Conservation (phyloP, 169 alveolate genomes). For the Plasmodium cynomolgi region DNA sequence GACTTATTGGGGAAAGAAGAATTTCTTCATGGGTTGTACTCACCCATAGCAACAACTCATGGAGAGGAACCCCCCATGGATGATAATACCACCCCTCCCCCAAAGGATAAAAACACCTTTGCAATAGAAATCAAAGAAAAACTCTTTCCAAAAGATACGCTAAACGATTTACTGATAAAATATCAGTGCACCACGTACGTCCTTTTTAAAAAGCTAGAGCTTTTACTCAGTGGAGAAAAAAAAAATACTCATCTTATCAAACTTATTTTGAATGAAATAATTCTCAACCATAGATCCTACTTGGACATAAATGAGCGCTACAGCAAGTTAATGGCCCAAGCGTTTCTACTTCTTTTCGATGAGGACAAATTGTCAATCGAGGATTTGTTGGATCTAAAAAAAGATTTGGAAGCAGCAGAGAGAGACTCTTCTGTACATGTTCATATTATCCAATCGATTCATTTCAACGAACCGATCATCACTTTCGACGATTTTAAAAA, state of each 20-base stretch:
- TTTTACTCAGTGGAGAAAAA: constrained; percentile 20
- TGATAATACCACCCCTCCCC: background rate
- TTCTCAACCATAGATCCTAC: constrained; percentile 29
- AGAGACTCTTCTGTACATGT: background rate
- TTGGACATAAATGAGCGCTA: constrained; percentile 47
- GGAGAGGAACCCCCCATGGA: background rate
- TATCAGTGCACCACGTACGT: constrained; percentile 41
- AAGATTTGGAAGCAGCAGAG: background rate
- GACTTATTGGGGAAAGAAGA: background rate
- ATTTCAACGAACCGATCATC: constrained; percentile 58
- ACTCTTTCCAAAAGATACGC: background rate
- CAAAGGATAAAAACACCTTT: background rate
- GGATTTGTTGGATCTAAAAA: constrained; percentile 4
- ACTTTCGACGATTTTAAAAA: constrained; percentile 54
- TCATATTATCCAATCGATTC: background rate
- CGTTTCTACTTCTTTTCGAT: constrained; percentile 57
- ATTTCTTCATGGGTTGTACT: background rate
- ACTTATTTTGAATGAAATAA: constrained; percentile 40
- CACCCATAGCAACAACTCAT: background rate
- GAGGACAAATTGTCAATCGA: constrained; percentile 11
- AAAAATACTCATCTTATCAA: constrained; percentile 12
- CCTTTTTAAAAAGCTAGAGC: constrained; percentile 41
- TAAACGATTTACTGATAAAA: constrained; percentile 16
- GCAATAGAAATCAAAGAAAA: background rate
- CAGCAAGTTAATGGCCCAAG: constrained; percentile 56